Conservation (phyloP, 2,329 filamentous ascomycete genomes). For the Rhynchosporium agropyri region DNA sequence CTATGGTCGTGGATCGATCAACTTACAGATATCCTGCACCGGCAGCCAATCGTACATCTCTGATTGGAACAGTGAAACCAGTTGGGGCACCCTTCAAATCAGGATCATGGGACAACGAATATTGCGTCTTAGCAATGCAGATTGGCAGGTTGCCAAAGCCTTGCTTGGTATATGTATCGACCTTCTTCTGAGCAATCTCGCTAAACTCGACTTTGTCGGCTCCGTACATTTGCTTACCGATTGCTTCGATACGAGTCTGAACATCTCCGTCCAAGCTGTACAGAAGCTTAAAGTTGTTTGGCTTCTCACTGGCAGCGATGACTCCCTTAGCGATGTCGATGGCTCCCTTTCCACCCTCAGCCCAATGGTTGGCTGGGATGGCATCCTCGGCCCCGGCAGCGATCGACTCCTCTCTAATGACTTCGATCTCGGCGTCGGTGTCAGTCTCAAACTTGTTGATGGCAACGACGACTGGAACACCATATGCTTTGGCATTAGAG, state of each 20-base stretch:
- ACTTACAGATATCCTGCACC: slow-evolving; percentile 88
- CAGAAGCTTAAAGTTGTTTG: slow-evolving; percentile 84
- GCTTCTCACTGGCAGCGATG: slow-evolving; percentile 78
- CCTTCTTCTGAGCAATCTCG: slow-evolving; percentile 92
- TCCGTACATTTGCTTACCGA: slow-evolving; percentile 93
- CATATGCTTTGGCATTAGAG: slow-evolving; percentile 83
- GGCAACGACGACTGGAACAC: slow-evolving; percentile 91
- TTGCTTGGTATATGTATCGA: slow-evolving; percentile 90
- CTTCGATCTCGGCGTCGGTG: slow-evolving; percentile 86
- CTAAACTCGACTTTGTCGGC: slow-evolving; percentile 88
- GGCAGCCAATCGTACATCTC: slow-evolving; percentile 91
- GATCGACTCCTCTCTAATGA: slow-evolving; percentile 87
- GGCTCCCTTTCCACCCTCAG: slow-evolving; percentile 88
- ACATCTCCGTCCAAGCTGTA: slow-evolving; percentile 80
- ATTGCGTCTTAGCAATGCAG: slow-evolving; percentile 98
- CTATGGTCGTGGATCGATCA: background rate
- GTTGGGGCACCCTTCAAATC: slow-evolving; percentile 92
- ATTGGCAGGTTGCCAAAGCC: slow-evolving; percentile 93
- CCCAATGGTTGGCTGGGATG: slow-evolving; percentile 94
- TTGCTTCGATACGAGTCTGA: slow-evolving; percentile 86
- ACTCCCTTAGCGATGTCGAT: slow-evolving; percentile 86
- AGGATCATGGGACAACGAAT: slow-evolving; percentile 91
- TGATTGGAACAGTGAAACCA: slow-evolving; percentile 91
- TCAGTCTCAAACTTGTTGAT: slow-evolving; percentile 97
- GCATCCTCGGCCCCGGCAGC: slow-evolving; percentile 92